Conservation (phyloP, 495 filamentous ascomycete genomes). For the Podospora anserina region DNA sequence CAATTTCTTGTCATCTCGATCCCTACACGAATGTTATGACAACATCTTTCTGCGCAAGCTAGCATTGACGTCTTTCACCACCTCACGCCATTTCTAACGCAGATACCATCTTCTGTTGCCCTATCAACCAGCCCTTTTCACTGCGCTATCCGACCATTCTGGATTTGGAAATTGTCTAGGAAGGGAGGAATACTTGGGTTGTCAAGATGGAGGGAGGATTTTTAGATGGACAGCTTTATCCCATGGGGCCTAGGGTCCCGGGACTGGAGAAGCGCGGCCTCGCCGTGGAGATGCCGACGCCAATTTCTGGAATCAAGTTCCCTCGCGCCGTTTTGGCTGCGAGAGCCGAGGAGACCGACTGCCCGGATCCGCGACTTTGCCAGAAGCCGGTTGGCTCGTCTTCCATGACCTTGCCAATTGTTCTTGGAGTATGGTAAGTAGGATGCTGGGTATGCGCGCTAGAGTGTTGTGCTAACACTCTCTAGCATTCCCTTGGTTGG, state of each 20-base stretch:
- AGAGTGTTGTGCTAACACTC: slow-evolving; percentile 31
- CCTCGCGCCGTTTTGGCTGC: slow-evolving; percentile 23
- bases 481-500: slow-evolving; percentile 70
- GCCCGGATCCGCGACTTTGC: slow-evolving; percentile 36
- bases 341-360: slow-evolving; percentile 22
- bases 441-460: not conserved
- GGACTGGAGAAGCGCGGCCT: slow-evolving; percentile 6
- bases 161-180: slow-evolving; percentile 7
- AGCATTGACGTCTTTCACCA: slow-evolving; percentile 18
- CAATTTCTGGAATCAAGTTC: slow-evolving; percentile 16
- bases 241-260: slow-evolving; percentile 32
- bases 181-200: slow-evolving; percentile 15
- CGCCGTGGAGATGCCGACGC: slow-evolving; percentile 16
- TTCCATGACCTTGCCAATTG: slow-evolving; percentile 68
- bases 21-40: slow-evolving; percentile 34
- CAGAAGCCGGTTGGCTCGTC: slow-evolving; percentile 56
- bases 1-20: slow-evolving; percentile 6
- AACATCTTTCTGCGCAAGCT: slow-evolving; percentile 18
- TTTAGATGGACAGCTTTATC: slow-evolving; percentile 19
- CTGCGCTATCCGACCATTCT: not conserved
- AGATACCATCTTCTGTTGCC: slow-evolving; percentile 13
- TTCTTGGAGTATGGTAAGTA: slow-evolving; percentile 79
- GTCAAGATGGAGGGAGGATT: slow-evolving; percentile 31
- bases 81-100: not conserved
- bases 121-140: slow-evolving; percentile 8